Evolutionary conservation across 768 basidiomycete species (phyloP).

Genomic region (Kwoniella bestiolae): DNA sequence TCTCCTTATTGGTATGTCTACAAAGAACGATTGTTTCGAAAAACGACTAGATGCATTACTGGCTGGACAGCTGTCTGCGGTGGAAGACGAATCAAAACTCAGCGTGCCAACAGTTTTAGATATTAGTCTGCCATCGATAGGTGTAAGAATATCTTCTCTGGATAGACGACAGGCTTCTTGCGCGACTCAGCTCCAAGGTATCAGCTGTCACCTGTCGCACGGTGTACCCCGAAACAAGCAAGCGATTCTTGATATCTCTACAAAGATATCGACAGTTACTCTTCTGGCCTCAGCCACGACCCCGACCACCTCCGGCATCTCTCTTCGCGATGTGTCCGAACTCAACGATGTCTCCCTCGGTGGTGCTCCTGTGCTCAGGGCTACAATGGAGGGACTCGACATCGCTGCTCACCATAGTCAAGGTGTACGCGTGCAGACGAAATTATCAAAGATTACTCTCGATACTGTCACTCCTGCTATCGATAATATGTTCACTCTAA

Average conservation of each 20-base stretch:
- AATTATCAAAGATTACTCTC: constrained; percentile 5
- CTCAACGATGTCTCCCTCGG: background rate
- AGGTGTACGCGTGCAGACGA: constrained; percentile 7
- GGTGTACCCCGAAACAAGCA: constrained; percentile 2
- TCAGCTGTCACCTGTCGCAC: constrained; percentile 6
- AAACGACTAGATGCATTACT: constrained; percentile 29
- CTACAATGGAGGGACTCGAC: background rate
- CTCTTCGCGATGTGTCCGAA: constrained; percentile 1
- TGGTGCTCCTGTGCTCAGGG: constrained; percentile 1
- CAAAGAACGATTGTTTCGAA: constrained; percentile 13
- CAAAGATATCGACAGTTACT: background rate
- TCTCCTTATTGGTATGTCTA: constrained; percentile 1
- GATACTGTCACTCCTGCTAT: constrained; percentile 29
- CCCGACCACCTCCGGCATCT: background rate
- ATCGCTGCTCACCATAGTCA: constrained; percentile 5
- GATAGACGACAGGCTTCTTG: background rate
- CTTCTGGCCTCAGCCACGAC: background rate
- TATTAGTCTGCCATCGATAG: constrained; percentile 9
- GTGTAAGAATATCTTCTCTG: background rate
- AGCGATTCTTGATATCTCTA: background rate
- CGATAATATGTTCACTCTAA: background rate
- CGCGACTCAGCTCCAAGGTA: background rate
- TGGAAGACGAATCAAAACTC: constrained; percentile 4
- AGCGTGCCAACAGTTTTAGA: constrained; percentile 10
- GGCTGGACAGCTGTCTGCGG: constrained; percentile 14